phyloP scores from a whole-genome alignment of 495 filamentous ascomycete genomes.

The Lasiosphaeriaceae sp. region DNA sequence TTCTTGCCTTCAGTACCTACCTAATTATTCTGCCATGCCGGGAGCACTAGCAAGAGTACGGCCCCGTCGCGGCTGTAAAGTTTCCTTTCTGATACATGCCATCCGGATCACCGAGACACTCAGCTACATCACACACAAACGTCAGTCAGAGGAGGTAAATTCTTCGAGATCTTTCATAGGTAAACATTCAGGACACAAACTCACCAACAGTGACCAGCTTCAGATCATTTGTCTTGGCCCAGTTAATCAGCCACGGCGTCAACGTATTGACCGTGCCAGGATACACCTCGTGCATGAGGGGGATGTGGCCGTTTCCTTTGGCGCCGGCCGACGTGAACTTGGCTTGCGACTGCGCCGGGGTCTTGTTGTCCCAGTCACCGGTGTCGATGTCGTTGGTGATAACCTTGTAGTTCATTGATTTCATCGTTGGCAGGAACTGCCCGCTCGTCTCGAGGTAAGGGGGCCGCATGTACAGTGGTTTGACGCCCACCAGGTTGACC shows the following conservation, averaged over 20 bases:
- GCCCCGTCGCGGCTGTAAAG: slow-evolving; percentile 19
- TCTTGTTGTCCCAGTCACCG: slow-evolving; percentile 51
- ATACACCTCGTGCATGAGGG: slow-evolving; percentile 55
- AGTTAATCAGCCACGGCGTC: slow-evolving; percentile 50
- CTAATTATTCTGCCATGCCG: no score
- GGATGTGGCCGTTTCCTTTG: slow-evolving; percentile 48
- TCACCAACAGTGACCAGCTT: slow-evolving; percentile 50
- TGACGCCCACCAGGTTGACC: slow-evolving; percentile 50
- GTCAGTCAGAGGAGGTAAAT: background rate
- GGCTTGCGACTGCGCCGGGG: slow-evolving; percentile 39
- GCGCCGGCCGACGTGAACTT: slow-evolving; percentile 43
- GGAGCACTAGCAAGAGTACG: background rate
- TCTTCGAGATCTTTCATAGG: no score
- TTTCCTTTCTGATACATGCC: slow-evolving; percentile 43
- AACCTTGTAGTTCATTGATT: slow-evolving; percentile 48
- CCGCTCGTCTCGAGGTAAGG: slow-evolving; percentile 50
- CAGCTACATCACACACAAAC: slow-evolving; percentile 33
- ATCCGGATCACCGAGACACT: slow-evolving; percentile 45
- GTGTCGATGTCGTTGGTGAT: slow-evolving; percentile 53
- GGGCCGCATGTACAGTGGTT: slow-evolving; percentile 52
- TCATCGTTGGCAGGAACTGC: slow-evolving; percentile 39
- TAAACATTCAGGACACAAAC: slow-evolving; percentile 17
- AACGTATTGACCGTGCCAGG: slow-evolving; percentile 42
- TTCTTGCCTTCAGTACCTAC: no score
- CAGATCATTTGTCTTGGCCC: slow-evolving; percentile 49